phyloP scores from a whole-genome alignment of 2,329 filamentous ascomycete species.

The Chalaropsis ovoidea region DNA sequence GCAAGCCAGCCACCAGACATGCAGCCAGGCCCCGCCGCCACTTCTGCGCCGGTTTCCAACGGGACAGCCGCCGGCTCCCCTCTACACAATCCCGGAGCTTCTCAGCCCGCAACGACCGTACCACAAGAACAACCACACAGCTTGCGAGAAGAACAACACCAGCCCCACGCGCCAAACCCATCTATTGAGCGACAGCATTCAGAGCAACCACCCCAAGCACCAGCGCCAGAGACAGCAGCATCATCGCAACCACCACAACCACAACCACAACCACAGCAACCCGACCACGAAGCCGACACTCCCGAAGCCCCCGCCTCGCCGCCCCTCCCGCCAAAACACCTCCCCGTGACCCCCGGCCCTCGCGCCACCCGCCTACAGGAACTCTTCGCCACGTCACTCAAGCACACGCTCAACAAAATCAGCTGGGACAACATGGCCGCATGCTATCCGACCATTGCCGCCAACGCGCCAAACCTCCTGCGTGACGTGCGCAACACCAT shows the following conservation, averaged over 20 bases:
- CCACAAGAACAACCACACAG: background rate
- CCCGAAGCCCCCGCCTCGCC: conserved; percentile 30
- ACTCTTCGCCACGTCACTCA: conserved; percentile 44
- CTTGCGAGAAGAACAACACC: background rate
- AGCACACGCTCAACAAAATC: conserved; percentile 46
- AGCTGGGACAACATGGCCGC: conserved; percentile 48
- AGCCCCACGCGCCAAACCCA: background rate
- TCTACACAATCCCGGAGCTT: background rate
- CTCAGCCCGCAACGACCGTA: background rate
- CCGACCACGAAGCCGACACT: conserved; percentile 20
- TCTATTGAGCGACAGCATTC: background rate
- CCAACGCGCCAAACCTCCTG: conserved; percentile 42
- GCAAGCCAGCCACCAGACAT: background rate
- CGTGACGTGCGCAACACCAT: conserved; percentile 48
- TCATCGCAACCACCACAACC: background rate
- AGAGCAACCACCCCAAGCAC: background rate
- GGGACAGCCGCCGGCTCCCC: background rate
- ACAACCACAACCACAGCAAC: background rate
- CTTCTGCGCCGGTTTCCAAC: background rate
- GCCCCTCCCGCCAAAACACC: conserved; percentile 33
- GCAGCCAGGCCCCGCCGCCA: background rate
- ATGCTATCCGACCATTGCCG: conserved; percentile 53
- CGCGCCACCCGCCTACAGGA: conserved; percentile 47
- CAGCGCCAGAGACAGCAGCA: background rate
- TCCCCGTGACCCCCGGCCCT: conserved; percentile 43